A percentile compares a stretch with the other conserved stretches of the same genome.
These are phyloP conservation scores for Botrytis elliptica DNA, from an alignment of 2,329 filamentous ascomycete species.

Conservation along the genomic window DNA sequence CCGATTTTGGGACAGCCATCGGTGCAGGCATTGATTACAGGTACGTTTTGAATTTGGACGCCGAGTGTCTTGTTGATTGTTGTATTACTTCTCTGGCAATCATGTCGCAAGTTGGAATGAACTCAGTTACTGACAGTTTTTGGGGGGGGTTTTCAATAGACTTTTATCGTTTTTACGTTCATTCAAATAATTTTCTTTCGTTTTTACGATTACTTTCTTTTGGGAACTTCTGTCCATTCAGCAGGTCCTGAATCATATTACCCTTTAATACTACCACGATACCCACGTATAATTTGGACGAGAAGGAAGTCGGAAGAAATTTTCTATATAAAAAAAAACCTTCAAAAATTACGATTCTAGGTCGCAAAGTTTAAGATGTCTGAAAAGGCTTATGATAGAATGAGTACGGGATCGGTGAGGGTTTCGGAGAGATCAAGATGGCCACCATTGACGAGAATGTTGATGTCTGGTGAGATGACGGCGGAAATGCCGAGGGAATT, in stretches of 20 bases:
- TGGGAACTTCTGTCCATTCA: constrained; percentile 38
- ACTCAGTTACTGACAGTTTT: not conserved
- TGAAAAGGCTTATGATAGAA: constrained; percentile 32
- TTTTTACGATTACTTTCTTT: constrained; percentile 25
- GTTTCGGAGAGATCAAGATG: constrained; percentile 73
- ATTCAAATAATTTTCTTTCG: constrained; percentile 12
- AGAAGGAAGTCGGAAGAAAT: constrained; percentile 20
- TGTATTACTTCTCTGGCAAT: constrained; percentile 21
- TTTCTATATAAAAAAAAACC: constrained; percentile 14
- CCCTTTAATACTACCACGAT: constrained; percentile 30
- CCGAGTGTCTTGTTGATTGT: constrained; percentile 25
- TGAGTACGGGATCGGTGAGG: constrained; percentile 42
- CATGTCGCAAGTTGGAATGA: not conserved
- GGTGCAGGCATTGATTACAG: constrained; percentile 41
- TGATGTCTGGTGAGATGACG: constrained; percentile 80
- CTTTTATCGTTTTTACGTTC: constrained; percentile 15
- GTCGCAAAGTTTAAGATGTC: constrained; percentile 31
- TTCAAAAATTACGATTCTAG: constrained; percentile 31
- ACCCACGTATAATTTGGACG: constrained; percentile 28
- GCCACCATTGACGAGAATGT: constrained; percentile 78
- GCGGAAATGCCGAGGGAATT: constrained; percentile 69
- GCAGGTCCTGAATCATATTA: constrained; percentile 41
- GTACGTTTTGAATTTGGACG: constrained; percentile 26
- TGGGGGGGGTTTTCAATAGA: not conserved
- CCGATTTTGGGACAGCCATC: constrained; percentile 35